Percentiles rank a stretch among this genome's conserved stretches.
Conservation (phyloP, 371 early-diverging fungal species). For the Cokeromyces recurvatus region DNA sequence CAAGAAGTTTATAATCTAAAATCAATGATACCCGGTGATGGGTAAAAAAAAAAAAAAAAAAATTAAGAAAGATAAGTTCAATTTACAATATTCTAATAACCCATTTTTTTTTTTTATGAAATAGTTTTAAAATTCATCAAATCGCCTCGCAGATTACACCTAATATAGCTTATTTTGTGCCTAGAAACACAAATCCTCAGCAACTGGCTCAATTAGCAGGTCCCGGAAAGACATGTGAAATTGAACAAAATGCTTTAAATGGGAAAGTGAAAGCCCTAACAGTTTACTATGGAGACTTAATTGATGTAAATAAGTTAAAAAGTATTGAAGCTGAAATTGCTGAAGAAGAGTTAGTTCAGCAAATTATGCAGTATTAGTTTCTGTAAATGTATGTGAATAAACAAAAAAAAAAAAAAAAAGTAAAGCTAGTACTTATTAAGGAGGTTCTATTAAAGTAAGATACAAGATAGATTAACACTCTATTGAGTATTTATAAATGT, state of each 20-base stretch:
- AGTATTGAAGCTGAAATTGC: slow-evolving; percentile 12
- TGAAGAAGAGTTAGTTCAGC: slow-evolving; percentile 9
- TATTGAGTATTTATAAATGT: no score
- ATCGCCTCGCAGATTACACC: slow-evolving; percentile 61
- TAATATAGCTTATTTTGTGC: slow-evolving; percentile 82
- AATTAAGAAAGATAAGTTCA: no score
- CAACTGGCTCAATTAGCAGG: slow-evolving; percentile 50
- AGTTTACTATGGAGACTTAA: slow-evolving; percentile 70
- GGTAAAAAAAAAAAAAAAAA: no score
- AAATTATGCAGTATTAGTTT: slow-evolving; percentile 7
- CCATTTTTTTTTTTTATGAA: neutral
- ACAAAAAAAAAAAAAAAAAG: no score
- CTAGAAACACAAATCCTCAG: slow-evolving; percentile 71
- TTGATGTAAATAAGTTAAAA: slow-evolving; percentile 14
- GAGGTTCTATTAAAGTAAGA: no score
- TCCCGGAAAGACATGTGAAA: slow-evolving; percentile 56
- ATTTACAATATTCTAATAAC: no score
- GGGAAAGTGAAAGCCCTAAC: slow-evolving; percentile 62
- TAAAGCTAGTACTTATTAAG: no score
- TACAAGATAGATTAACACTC: no score
- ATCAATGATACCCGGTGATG: slow-evolving; percentile 71
- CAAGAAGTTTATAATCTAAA: slow-evolving; percentile 60
- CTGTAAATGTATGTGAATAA: no score
- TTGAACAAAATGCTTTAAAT: slow-evolving; percentile 65
- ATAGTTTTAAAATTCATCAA: slow-evolving; percentile 58